Percentiles rank a stretch among this genome's conserved stretches.
Evolutionary conservation across 2,329 filamentous ascomycete species (phyloP).

Genomic region (Ceratocystis huliohia): DNA sequence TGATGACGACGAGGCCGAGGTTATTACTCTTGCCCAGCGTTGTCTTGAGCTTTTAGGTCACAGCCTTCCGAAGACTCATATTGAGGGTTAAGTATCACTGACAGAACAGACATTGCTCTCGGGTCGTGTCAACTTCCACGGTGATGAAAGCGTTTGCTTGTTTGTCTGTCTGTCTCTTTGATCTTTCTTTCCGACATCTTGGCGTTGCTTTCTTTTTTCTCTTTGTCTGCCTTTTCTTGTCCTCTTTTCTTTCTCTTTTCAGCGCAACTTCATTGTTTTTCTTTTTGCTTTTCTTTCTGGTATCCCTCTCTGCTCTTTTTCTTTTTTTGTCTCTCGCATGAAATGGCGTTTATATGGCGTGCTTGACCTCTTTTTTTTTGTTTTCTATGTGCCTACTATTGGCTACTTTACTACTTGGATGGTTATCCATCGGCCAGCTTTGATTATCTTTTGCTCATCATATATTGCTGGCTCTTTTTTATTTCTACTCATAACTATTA

Average conservation of each 20-base stretch:
- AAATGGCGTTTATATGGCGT: slow-evolving; percentile 19
- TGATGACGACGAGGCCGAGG: slow-evolving; percentile 85
- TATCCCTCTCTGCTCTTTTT: not conserved
- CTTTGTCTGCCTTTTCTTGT: slow-evolving; percentile 17
- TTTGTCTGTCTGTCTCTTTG: not conserved
- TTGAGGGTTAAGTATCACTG: slow-evolving; percentile 50
- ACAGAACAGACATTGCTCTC: slow-evolving; percentile 5
- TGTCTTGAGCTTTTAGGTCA: slow-evolving; percentile 79
- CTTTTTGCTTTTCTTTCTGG: not conserved
- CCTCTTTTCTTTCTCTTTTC: slow-evolving; percentile 22
- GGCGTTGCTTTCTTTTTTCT: not conserved
- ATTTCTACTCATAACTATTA: not conserved
- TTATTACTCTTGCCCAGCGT: slow-evolving; percentile 77
- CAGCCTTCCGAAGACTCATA: slow-evolving; percentile 62
- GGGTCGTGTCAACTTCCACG: no score
- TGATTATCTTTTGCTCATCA: not conserved
- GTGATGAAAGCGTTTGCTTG: not conserved
- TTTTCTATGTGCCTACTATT: not conserved
- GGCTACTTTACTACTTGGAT: not conserved
- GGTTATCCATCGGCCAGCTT: not conserved
- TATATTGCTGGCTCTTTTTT: not conserved
- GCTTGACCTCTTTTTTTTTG: not conserved
- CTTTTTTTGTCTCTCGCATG: slow-evolving; percentile 14
- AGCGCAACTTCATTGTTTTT: slow-evolving; percentile 8
- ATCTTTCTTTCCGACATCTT: not conserved